Conservation (phyloP, 139 green algal genomes). For the Spirogloea muscicola region DNA sequence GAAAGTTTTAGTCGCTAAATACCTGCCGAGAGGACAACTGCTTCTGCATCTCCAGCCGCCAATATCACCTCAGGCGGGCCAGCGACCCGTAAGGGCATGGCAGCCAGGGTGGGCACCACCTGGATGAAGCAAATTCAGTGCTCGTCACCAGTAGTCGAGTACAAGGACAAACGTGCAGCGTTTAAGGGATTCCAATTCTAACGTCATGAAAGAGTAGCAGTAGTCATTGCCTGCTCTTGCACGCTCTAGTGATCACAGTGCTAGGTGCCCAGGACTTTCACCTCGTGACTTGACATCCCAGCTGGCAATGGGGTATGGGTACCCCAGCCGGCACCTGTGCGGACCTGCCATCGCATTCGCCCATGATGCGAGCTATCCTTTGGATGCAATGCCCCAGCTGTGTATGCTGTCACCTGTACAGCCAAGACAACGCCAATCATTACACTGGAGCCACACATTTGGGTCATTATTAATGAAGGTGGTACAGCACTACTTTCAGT, state of each 20-base stretch:
- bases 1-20: constrained; percentile 56
- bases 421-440: neutral
- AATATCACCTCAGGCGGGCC: constrained; percentile 30
- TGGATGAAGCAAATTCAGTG: neutral
- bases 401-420: constrained; percentile 25
- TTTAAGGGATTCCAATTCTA: no score
- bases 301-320: neutral
- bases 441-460: neutral
- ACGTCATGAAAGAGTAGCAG: no score
- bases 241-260: no score
- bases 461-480: neutral
- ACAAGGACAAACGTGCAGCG: no score
- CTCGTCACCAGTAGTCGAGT: no score
- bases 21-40: constrained; percentile 58
- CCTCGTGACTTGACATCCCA: constrained; percentile 11
- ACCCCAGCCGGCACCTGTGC: neutral
- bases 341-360: constrained; percentile 8
- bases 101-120: constrained; percentile 64
- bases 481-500: neutral
- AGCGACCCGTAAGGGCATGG: constrained; percentile 61
- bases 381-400: neutral
- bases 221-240: no score
- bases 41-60: constrained; percentile 51
- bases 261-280: no score
- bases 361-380: neutral